Base-by-base conservation (phyloP, 164 flowering plant species). In the Echeveria elegans region DNA sequence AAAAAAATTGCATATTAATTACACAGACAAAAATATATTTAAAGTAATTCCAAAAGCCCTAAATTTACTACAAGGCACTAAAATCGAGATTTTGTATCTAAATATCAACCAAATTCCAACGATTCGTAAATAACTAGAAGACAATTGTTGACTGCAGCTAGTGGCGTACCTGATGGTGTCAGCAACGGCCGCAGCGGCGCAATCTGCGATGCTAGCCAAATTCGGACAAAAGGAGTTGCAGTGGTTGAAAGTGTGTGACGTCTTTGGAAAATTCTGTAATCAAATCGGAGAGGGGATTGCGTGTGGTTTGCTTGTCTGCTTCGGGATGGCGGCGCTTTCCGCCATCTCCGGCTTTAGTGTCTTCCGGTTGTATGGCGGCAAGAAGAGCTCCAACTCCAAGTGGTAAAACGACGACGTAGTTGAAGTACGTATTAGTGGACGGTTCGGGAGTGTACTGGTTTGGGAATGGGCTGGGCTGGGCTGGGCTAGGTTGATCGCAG, bases 251-350 rank as follows among this genome's bases (percentile, higher is more conserved):
- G 72, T 80, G 43, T 90, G 98, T 74, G 65, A 71, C 37, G 74
- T 93, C 81, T 93, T 85, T 64, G 84, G 79, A 36, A 87, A 89
- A 69, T 93, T 88, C 70, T 93, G 97, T 71, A 90, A 79, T 78
- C 96, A 85, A 81, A 84, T 81, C 2, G 98, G 92, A 16, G 96
- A 87, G 58, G 97, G 97, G 21, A 69, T 93, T 4, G 92, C 79
- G 23, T 78, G 81, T 53, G 75, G 92, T 0, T 34, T 85, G 32
- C 26, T 86, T 19, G 94, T 75, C 23, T 70, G 87, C 66, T 74
- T 93, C 11, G 69, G n/a, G n/a, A n/a, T n/a, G n/a, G n/a, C n/a
- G n/a, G n/a, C n/a, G n/a, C n/a, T n/a, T n/a, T n/a, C n/a, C n/a
- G n/a, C n/a, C n/a, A n/a, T n/a, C n/a, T n/a, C n/a, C n/a, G n/a